Evolutionary conservation across 306 rosid species (phyloP), one percentile per base, ranked within the genome.

Genomic region (Pyrus betulifolia): DNA sequence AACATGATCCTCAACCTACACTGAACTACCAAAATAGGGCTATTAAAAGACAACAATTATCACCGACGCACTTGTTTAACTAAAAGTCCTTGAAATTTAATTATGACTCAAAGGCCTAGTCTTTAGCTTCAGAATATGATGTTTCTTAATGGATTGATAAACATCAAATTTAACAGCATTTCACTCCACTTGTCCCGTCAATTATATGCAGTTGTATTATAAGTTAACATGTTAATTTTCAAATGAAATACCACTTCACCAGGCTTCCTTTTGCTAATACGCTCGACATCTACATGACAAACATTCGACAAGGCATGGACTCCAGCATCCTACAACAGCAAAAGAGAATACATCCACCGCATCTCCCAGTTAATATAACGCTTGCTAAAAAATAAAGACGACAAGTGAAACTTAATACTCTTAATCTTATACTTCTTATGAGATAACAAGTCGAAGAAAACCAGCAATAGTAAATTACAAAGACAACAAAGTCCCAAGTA

Each of bases 231-330:
- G 14, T 4, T 73, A 18, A 51, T 10, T 25, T 62, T 25, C 2
- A 35, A 58, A 52, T 51, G 71, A 76, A 79, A 49, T 70, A 94
- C 98, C 97, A 90, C 92, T 89, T 89, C 92, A 70, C 89, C 96
- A 4, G 99, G 99, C 90, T 74, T 92, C 86, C 97, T 85, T 90
- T 92, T 92, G 86, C 99, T 95, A 68, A 80, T 87, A 46, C 97
- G 96, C 81, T 95, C 87, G 30, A 95, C 86, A 82, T 95, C 93
- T 19, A 90, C 97, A 80, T 95, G 99, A 81, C 91, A 92, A 76
- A 90, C 93, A 82, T 95, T 95, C 25, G 97, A 95, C 70, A 95
- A 81, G 76, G 99, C 99, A 78, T 95, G 99, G 21, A 95, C 99
- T 81, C 99, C 97, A 72, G 97, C 96, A 86, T 95, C 99, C 99